Base-by-base conservation (phyloP, 192 early-diverging fungal species). In the Coemansia sp. region DNA sequence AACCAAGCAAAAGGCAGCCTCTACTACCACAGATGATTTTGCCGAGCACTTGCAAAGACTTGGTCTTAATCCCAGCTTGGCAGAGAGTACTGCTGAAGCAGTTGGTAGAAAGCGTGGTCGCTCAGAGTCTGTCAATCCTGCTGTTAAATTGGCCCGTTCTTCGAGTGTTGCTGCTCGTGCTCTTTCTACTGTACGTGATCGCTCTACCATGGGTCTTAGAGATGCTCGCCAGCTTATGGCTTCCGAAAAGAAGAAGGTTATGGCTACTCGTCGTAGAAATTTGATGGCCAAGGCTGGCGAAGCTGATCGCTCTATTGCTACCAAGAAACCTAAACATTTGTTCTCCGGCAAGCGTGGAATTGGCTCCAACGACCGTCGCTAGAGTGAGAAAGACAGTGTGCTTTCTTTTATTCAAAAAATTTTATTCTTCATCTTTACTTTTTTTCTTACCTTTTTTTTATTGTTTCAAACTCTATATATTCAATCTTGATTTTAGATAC, bases 241-340 rank as follows among this genome's bases (percentile, higher is more conserved):
- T 41, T 83, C 87, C 40, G 86, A 89, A 44, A 93, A 88, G 72
- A 82, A 87, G 34, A 83, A 86, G 72, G 79, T 84, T 50, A 65
- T 85, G 50, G 70, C 81, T 9, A 86, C 95, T 59, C 84, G 86
- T 48, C 78, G 77, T 41, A 68, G 81, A 55, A 93, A 90, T 72
- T 64, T 82, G 53, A 78, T 84, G 53, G 94, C 89, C 40, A 83
- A 83, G 43, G 79, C 81, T 22, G 94, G 95, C 56, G 97, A 99
- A 73, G 76, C 91, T n/a, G 97, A 99, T 67, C 83, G 96, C 61
- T 72, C 68, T n/a, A 93, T 99, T 51, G 65, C 74, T 45, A 83
- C 81, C 52, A 95, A 97, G 80, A 91, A 87, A 87, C 97, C 97
- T 38, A 97, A 95, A 79, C 97, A 99, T 68, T 81, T 99, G 84